These are phyloP conservation scores for Wickerhamiella cacticola DNA, from an alignment of 805 yeast genomes.

Conservation along the genomic window DNA sequence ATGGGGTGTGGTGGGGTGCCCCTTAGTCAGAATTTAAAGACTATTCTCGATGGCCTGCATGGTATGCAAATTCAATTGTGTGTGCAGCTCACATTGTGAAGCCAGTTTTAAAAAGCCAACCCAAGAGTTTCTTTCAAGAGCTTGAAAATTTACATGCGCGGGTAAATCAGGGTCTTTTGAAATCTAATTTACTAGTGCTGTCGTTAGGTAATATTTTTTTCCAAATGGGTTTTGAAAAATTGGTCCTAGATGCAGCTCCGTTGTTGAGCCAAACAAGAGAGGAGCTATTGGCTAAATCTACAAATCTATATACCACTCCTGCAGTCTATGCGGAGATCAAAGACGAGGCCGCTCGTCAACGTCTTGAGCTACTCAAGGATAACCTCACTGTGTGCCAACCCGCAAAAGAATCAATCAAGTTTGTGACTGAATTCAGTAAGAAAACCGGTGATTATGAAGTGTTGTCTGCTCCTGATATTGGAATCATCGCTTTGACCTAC, in stretches of 20 bases:
- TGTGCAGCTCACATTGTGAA: no score
- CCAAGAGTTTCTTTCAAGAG: no score
- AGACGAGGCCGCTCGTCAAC: slow-evolving; percentile 74
- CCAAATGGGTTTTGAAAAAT: slow-evolving; percentile 29
- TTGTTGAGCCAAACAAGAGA: slow-evolving; percentile 74
- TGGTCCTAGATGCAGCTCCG: slow-evolving; percentile 93
- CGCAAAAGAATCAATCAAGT: slow-evolving; percentile 44
- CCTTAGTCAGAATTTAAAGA: no score
- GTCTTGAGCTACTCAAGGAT: slow-evolving; percentile 72
- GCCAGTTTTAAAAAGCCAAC: no score
- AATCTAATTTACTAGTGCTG: not conserved
- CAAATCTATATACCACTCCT: slow-evolving; percentile 74
- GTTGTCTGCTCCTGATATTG: slow-evolving; percentile 81
- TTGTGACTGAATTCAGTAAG: slow-evolving; percentile 64
- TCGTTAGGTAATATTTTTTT: not conserved
- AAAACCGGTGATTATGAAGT: slow-evolving; percentile 87
- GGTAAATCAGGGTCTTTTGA: no score
- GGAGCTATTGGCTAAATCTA: slow-evolving; percentile 56
- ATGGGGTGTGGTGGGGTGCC: no score
- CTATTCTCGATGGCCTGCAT: no score
- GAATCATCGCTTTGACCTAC: slow-evolving; percentile 80
- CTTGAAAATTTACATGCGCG: no score
- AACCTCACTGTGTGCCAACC: slow-evolving; percentile 66
- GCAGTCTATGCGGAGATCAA: slow-evolving; percentile 78
- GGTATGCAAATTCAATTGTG: no score